Base-by-base conservation (phyloP, 116 monocot species). In the Iris pallida region DNA sequence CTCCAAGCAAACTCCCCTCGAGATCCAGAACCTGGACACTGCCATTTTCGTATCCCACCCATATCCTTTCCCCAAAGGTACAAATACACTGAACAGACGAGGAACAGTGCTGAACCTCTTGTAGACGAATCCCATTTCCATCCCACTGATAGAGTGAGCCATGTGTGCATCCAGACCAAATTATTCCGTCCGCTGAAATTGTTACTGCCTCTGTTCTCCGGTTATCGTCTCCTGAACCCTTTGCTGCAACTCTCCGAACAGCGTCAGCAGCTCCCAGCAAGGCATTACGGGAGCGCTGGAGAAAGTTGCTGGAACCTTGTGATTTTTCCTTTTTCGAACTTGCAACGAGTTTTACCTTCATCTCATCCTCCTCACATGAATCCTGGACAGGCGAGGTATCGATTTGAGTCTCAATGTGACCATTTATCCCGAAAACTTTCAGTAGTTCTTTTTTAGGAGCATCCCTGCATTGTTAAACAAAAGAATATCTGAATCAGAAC, bases 221-320 rank as follows among this genome's bases (percentile, higher is more conserved):
- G 30, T 84, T 74, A 64, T 91, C 91, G 10, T 90, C 86, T 20
- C 79, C 81, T 20, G 82, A 72, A 62, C 84, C 82, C 63, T 91
- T 91, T 9, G 64, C 61, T 54, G 91, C 91, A 66, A 77, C 91
- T 73, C 87, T 81, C n/a, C 84, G 77, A 40, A 91, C 87, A 66
- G 87, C 91, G 78, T 91, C 91, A 61, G 91, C 91, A 47, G 91
- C 91, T 72, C 91, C 83, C 58, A 83, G 45, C 20, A 83, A 53
- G 42, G 79, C 83, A 67, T 83, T 83, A n/a, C 75, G 78, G 4
- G 91, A 91, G 11, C 91, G 76, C 45, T 91, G 91, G 48, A 91
- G 78, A 67, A 87, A 91, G 53, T 76, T 66, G 19, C 46, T 48
- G 51, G 56, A 68, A 69, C 72, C 42, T 42, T 79, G 81, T 9